Percentiles rank a stretch among this genome's conserved stretches.
phyloP scores from a whole-genome alignment of 2,329 filamentous ascomycete genomes.

The Xylariaceae sp. region DNA sequence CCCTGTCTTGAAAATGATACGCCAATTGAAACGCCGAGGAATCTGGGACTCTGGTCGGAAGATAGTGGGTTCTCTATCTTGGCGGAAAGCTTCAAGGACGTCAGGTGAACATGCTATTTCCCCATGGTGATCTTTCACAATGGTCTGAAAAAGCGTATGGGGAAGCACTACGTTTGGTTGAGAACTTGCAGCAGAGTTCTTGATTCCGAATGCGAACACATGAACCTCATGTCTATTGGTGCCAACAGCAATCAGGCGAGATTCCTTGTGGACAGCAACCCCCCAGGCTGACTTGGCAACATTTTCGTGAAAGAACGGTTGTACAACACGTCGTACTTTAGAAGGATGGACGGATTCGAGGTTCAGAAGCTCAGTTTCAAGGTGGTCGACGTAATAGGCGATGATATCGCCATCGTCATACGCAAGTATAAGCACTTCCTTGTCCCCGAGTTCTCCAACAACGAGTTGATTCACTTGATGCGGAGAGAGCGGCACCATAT shows the following conservation, averaged over 20 bases:
- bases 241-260: conserved; percentile 81
- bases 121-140: conserved; percentile 9
- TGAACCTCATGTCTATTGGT: conserved; percentile 57
- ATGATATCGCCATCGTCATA: conserved; percentile 75
- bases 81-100: conserved; percentile 24
- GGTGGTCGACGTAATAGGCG: conserved; percentile 61
- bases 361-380: conserved; percentile 31
- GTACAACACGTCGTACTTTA: conserved; percentile 3
- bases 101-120: conserved; percentile 1
- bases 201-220: conserved; percentile 33
- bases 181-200: conserved; percentile 8
- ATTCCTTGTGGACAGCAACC: conserved; percentile 72
- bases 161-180: not conserved
- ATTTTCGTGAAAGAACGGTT: conserved; percentile 67
- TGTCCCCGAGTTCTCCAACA: conserved; percentile 62
- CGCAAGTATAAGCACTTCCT: conserved; percentile 64
- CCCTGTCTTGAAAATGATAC: conserved; percentile 44
- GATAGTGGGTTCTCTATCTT: not conserved
- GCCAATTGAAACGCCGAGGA: conserved; percentile 36
- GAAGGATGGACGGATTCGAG: conserved; percentile 27
- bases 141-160: conserved; percentile 15
- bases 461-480: conserved; percentile 68
- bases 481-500: conserved; percentile 46
- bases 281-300: conserved; percentile 85
- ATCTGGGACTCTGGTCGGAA: conserved; percentile 34